phyloP scores from a whole-genome alignment of 2,329 filamentous ascomycete species.

The Trichoderma semiorbis region DNA sequence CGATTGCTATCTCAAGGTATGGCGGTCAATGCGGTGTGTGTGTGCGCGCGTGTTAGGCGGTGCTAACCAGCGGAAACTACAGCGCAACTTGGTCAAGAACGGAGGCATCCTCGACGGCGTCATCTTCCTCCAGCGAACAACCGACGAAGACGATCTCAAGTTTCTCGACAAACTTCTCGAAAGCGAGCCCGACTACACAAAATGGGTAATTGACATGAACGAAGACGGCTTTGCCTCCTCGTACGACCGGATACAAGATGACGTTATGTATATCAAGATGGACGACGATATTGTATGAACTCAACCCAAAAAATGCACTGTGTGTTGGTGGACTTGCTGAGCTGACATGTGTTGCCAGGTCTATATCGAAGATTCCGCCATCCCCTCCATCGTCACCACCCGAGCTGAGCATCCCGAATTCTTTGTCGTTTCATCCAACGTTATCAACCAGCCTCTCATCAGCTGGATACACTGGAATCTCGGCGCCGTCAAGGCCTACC shows the following conservation, averaged over 20 bases:
- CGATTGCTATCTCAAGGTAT: slow-evolving; percentile 44
- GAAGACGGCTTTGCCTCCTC: slow-evolving; percentile 36
- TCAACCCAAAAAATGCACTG: not conserved
- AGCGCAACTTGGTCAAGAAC: slow-evolving; percentile 43
- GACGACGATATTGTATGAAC: slow-evolving; percentile 37
- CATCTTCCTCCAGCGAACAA: slow-evolving; percentile 43
- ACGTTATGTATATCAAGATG: slow-evolving; percentile 41
- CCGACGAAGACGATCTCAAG: slow-evolving; percentile 36
- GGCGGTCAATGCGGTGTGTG: not conserved
- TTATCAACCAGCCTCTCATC: slow-evolving; percentile 54
- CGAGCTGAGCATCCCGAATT: slow-evolving; percentile 49
- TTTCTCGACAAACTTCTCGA: slow-evolving; percentile 39
- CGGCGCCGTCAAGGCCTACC: slow-evolving; percentile 50
- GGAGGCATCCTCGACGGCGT: slow-evolving; percentile 44
- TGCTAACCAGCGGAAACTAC: slow-evolving; percentile 4
- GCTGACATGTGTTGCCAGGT: slow-evolving; percentile 25
- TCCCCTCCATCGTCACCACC: slow-evolving; percentile 52
- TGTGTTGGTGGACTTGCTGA: not conserved
- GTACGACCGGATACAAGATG: slow-evolving; percentile 45
- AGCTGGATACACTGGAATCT: slow-evolving; percentile 53
- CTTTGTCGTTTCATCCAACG: slow-evolving; percentile 52
- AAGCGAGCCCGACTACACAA: slow-evolving; percentile 37
- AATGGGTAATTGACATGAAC: slow-evolving; percentile 34
- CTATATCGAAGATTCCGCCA: slow-evolving; percentile 38
- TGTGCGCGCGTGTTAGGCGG: no score